phyloP scores from a whole-genome alignment of 192 early-diverging fungal species.

The Gamsiella multidivaricata region DNA sequence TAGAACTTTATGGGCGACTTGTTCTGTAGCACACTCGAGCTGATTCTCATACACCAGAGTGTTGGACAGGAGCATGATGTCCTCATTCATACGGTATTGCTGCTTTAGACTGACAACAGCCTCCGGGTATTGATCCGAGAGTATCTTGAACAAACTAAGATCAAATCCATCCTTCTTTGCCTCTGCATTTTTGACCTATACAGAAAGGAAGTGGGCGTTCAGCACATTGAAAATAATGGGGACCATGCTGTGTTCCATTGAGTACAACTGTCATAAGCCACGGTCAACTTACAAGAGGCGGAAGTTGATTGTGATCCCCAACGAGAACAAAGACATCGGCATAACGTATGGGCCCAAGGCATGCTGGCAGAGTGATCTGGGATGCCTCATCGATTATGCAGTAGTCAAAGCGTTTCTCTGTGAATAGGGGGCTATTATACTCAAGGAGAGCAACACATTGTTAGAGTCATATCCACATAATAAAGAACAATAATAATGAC shows the following conservation, averaged over 20 bases:
- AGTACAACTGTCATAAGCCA: too few relatives aligned
- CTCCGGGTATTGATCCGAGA: slow-evolving; percentile 85
- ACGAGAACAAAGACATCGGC: slow-evolving; percentile 91
- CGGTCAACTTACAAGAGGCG: slow-evolving; percentile 84
- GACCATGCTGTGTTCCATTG: too few relatives aligned
- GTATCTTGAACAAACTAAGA: slow-evolving; percentile 81
- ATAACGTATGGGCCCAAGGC: slow-evolving; percentile 86
- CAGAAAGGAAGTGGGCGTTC: too few relatives aligned
- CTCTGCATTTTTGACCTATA: slow-evolving; percentile 66
- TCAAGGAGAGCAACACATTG: neutral
- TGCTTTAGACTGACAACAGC: slow-evolving; percentile 77
- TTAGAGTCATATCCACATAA: neutral
- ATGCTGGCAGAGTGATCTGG: slow-evolving; percentile 91
- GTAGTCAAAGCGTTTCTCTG: slow-evolving; percentile 86
- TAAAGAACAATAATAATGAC: neutral
- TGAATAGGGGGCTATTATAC: slow-evolving; percentile 71
- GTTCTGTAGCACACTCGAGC: slow-evolving; percentile 76
- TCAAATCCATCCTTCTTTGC: slow-evolving; percentile 65
- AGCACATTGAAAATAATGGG: too few relatives aligned
- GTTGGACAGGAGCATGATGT: slow-evolving; percentile 90
- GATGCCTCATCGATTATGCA: slow-evolving; percentile 98
- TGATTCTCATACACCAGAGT: slow-evolving; percentile 83
- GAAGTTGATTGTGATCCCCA: slow-evolving; percentile 95
- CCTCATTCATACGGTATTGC: slow-evolving; percentile 95
- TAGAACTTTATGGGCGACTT: slow-evolving; percentile 69